Base-by-base conservation (phyloP, 176 grass and related monocot species). In the Musa troglodytarum region DNA sequence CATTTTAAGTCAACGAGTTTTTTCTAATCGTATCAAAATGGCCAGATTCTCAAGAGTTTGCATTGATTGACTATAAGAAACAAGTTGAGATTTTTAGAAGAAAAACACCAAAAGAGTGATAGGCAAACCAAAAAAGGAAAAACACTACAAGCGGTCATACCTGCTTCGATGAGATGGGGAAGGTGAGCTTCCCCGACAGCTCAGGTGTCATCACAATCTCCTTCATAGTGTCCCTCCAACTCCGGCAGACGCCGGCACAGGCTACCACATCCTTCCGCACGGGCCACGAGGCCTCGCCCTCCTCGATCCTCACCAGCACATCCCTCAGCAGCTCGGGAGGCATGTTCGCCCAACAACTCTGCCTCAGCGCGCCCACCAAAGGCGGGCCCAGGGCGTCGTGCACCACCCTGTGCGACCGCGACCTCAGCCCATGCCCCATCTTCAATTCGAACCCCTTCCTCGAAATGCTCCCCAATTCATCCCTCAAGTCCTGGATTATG, bases 141-240 rank as follows among this genome's bases (percentile, higher is more conserved):
- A 21, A 58, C 14, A 12, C 6, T 19, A 19, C 3, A 34, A 68
- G 28, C 3, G 25, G 51, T 0, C 63, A 17, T 26, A 96, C 93
- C 94, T 98, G 94, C 82, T 93, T 98, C 69, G 91, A 75, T 10
- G 94, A 98, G 69, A 98, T 87, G 55, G 88, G 90, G 75, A 93
- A 98, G 26, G 94, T 93, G 53, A 98, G 74, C 78, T 73, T 85
- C 54, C 86, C 84, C 0, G 80, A 93, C 56, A 25, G 58, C 80
- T 91, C 94, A 1, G 84, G 88, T 1, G 78, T 69, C 76, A 78
- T 82, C 24, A 98, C 94, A 53, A 93, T 84, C 75, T 87, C 94
- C 86, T 82, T 82, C 53, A 93, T 76, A 78, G 71, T 81, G 23
- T 70, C 72, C 65, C 90, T 78, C 94, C 88, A 98, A 49, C 69